Evolutionary conservation across 495 filamentous ascomycete genomes (phyloP).

Genomic region (Corynascus novoguineensis): DNA sequence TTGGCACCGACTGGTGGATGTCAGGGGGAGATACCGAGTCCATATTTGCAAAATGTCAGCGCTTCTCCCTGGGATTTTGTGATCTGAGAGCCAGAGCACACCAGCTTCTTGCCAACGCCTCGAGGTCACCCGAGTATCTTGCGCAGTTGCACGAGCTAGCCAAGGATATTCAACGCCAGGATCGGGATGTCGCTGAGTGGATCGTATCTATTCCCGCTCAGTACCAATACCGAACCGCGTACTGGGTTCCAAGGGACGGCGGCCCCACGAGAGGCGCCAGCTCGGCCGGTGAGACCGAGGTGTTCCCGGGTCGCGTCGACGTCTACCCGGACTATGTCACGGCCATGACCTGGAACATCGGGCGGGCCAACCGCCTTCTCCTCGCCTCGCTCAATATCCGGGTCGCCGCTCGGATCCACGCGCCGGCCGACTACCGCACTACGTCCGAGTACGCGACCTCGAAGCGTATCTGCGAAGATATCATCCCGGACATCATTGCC

Average conservation of each 20-base stretch:
- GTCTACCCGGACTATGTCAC: conserved; percentile 46
- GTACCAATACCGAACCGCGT: conserved; percentile 37
- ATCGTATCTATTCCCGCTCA: conserved; percentile 33
- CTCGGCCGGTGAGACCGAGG: conserved; percentile 36
- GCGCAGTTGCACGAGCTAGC: conserved; percentile 35
- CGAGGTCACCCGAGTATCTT: conserved; percentile 31
- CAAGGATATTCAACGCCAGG: conserved; percentile 31
- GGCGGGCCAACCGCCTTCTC: conserved; percentile 38
- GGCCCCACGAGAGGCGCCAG: conserved; percentile 25
- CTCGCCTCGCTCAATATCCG: conserved; percentile 41
- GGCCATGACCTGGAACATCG: conserved; percentile 42
- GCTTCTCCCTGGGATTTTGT: conserved; percentile 38
- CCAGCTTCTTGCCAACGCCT: conserved; percentile 27
- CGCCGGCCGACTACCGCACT: conserved; percentile 46
- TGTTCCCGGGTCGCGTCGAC: conserved; percentile 50
- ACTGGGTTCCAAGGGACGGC: conserved; percentile 43
- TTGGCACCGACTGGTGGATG: conserved; percentile 48
- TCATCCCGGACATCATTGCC: conserved; percentile 45
- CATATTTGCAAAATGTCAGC: conserved; percentile 32
- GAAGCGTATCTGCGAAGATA: conserved; percentile 34
- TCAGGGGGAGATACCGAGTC: conserved; percentile 33
- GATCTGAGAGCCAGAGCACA: conserved; percentile 41
- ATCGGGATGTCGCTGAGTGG: conserved; percentile 42
- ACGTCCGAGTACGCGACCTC: conserved; percentile 47
- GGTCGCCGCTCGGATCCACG: conserved; percentile 43